phyloP scores from a whole-genome alignment of 208 protist genomes.

The Leishmania tropica region DNA sequence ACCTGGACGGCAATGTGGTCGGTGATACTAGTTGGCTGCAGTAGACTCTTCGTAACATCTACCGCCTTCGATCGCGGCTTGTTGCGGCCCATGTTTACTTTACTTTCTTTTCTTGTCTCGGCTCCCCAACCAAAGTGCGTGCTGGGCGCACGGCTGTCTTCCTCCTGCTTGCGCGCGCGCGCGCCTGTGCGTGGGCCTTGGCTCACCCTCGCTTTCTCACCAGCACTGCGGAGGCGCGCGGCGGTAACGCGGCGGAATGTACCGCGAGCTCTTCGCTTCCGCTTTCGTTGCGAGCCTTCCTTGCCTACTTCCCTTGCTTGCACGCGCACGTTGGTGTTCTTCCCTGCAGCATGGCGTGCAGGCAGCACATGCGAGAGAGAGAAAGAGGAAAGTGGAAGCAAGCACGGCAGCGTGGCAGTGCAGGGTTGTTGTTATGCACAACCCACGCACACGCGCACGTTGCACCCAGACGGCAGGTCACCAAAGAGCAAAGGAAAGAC shows the following conservation, averaged over 20 bases:
- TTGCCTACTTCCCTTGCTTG: background rate
- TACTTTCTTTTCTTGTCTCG: background rate
- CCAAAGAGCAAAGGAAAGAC: background rate
- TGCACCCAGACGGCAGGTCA: background rate
- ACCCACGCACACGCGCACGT: background rate
- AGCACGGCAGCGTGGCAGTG: background rate
- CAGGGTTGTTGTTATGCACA: background rate
- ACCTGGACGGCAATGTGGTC: conserved; percentile 73
- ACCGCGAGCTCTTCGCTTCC: background rate
- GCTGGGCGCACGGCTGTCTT: background rate
- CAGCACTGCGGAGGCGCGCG: background rate
- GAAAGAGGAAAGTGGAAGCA: background rate
- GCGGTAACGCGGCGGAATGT: background rate
- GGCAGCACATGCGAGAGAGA: background rate
- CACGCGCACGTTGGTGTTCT: background rate
- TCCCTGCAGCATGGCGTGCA: background rate
- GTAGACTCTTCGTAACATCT: conserved; percentile 78
- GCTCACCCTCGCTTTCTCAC: background rate
- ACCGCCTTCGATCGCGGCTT: conserved; percentile 63
- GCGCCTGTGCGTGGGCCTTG: background rate
- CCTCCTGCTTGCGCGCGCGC: background rate
- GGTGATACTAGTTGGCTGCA: conserved; percentile 54
- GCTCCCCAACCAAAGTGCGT: background rate
- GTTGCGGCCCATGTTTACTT: conserved; percentile 24
- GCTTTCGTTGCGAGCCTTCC: background rate